Percentiles rank a stretch among this genome's conserved stretches.
Conservation (phyloP, 208 protist genomes). For the Balamuthia mandrillaris region DNA sequence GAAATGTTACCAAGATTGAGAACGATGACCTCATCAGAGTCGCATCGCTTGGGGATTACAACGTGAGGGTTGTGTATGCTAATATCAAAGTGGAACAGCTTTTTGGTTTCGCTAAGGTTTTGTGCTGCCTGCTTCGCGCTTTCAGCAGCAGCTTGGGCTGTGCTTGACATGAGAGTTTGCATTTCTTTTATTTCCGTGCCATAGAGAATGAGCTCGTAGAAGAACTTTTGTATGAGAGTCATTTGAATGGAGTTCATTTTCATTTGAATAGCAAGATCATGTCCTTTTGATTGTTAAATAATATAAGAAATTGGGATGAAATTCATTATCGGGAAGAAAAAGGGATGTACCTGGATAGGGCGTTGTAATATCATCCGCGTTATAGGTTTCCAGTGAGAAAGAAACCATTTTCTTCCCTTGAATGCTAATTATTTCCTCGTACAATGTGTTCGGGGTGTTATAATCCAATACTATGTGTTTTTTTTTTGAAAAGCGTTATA, state of each 20-base stretch:
- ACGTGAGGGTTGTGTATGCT: constrained; percentile 23
- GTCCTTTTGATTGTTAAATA: too few species aligned
- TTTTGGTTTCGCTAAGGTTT: background rate
- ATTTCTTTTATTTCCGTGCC: background rate
- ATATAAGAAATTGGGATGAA: too few species aligned
- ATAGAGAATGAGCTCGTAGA: constrained; percentile 22
- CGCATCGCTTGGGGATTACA: background rate
- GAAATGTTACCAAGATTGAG: constrained; percentile 21
- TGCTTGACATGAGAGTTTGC: background rate
- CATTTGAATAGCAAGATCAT: background rate
- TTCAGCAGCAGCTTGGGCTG: background rate
- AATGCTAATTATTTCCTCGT: background rate
- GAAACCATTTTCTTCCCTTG: constrained; percentile 31
- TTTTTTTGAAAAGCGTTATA: background rate
- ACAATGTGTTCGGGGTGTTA: background rate
- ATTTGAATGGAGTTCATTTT: constrained; percentile 18
- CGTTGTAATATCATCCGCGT: constrained; percentile 12
- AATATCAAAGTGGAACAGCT: constrained; percentile 16
- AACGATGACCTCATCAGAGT: background rate
- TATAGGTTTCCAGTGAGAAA: background rate
- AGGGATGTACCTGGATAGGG: too few species aligned
- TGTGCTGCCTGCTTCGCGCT: background rate
- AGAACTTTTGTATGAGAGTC: constrained; percentile 15
- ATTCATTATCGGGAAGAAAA: too few species aligned
- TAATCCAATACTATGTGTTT: background rate